These are phyloP conservation scores for Fusarium nelsonii DNA, from an alignment of 2,329 filamentous ascomycete genomes.

Conservation along the genomic window DNA sequence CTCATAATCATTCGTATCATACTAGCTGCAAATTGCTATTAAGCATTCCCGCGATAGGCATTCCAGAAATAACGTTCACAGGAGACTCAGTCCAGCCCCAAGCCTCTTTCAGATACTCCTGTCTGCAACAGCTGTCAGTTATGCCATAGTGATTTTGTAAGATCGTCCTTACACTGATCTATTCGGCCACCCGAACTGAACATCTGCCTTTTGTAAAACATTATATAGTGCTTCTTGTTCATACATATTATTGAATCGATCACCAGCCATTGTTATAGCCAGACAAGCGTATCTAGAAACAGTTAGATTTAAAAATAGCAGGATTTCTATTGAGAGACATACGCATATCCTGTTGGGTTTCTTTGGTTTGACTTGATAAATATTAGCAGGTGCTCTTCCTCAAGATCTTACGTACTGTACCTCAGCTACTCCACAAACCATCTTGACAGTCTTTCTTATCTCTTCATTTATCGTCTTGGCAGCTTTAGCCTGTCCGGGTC, in stretches of 20 bases:
- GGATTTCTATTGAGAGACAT: neutral
- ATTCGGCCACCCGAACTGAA: conserved; percentile 48
- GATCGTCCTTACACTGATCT: conserved; percentile 44
- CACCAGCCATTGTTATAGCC: conserved; percentile 52
- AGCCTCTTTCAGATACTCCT: conserved; percentile 42
- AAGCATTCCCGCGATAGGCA: conserved; percentile 42
- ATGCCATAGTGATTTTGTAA: rapidly evolving
- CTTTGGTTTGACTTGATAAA: conserved; percentile 39
- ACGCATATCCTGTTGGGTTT: conserved; percentile 42
- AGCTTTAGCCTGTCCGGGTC: conserved; percentile 44
- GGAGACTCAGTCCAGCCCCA: conserved; percentile 46
- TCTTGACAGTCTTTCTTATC: conserved; percentile 47
- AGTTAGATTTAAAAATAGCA: neutral
- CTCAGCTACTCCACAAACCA: conserved; percentile 49
- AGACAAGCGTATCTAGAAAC: conserved; percentile 45
- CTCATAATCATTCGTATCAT: neutral
- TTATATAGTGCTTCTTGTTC: conserved; percentile 56
- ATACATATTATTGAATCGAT: conserved; percentile 53
- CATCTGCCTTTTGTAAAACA: conserved; percentile 52
- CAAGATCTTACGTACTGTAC: conserved; percentile 7
- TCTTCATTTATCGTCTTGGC: conserved; percentile 47
- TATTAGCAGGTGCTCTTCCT: neutral
- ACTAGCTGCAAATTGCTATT: conserved; percentile 37
- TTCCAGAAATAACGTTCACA: conserved; percentile 24
- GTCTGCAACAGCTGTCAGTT: conserved; percentile 28